A percentile compares a stretch with the other conserved stretches of the same genome.
phyloP scores from a whole-genome alignment of 306 rosid species.

The Prunus mira region DNA sequence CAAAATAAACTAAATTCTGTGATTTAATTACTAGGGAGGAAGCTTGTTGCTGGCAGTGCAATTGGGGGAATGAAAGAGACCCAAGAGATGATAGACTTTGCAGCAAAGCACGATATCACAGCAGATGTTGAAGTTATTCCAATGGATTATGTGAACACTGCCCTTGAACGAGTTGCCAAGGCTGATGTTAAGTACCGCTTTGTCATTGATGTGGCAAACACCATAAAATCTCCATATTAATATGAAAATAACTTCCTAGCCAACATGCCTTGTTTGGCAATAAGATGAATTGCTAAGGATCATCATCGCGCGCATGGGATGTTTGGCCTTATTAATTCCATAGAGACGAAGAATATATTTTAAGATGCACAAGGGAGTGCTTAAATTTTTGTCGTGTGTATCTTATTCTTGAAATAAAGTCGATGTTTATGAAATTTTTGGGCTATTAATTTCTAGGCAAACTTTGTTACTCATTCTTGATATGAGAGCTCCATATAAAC shows the following conservation, averaged over 20 bases:
- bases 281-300: too few species aligned
- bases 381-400: too few species aligned
- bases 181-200: slow-evolving; percentile 53
- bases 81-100: slow-evolving; percentile 56
- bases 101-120: slow-evolving; percentile 42
- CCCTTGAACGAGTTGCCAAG: slow-evolving; percentile 44
- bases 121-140: slow-evolving; percentile 47
- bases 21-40: background rate
- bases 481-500: too few species aligned
- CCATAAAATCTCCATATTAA: background rate
- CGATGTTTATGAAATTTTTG: too few species aligned
- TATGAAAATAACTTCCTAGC: background rate
- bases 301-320: too few species aligned
- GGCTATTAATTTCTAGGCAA: too few species aligned
- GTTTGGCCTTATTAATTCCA: too few species aligned
- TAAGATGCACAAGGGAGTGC: too few species aligned
- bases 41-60: slow-evolving; percentile 32
- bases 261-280: background rate
- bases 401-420: too few species aligned
- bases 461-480: too few species aligned
- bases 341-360: too few species aligned
- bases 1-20: background rate
- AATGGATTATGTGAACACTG: slow-evolving; percentile 46
- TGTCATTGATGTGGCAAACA: slow-evolving; percentile 39
- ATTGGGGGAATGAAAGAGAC: slow-evolving; percentile 26